phyloP scores from a whole-genome alignment of 192 early-diverging fungal species.

The Geranomyces variabilis region DNA sequence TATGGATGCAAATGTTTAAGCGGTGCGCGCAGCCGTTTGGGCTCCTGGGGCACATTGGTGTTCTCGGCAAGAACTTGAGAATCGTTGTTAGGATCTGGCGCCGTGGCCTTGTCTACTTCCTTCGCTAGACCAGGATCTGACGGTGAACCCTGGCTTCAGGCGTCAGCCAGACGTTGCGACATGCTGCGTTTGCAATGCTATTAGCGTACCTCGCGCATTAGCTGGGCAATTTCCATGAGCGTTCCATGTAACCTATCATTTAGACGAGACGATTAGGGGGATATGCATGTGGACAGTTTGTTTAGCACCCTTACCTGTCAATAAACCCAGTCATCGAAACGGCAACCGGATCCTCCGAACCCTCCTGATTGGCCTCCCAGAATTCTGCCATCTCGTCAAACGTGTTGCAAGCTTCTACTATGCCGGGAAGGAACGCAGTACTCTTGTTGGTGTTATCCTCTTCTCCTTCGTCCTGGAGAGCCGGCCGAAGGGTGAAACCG shows the following conservation, averaged over 20 bases:
- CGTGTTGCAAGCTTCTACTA: not conserved
- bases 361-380: constrained; percentile 3
- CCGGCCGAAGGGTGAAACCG: too few species aligned
- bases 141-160: too few species aligned
- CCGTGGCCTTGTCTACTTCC: too few species aligned
- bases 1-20: constrained; percentile 4
- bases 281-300: not conserved
- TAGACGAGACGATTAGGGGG: not conserved
- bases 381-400: constrained; percentile 17
- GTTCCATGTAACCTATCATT: not conserved
- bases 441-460: not conserved
- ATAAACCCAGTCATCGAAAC: not conserved
- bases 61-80: too few species aligned
- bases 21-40: not conserved
- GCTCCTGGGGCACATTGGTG: not conserved
- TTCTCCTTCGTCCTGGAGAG: not conserved
- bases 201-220: not conserved
- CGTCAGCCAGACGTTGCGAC: not conserved
- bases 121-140: too few species aligned
- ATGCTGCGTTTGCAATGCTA: not conserved
- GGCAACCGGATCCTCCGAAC: not conserved
- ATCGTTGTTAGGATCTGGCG: too few species aligned
- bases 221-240: not conserved
- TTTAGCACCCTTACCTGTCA: not conserved
- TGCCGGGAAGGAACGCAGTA: not conserved